phyloP scores from a whole-genome alignment of 208 protist genomes.

The Leishmania tarentolae region DNA sequence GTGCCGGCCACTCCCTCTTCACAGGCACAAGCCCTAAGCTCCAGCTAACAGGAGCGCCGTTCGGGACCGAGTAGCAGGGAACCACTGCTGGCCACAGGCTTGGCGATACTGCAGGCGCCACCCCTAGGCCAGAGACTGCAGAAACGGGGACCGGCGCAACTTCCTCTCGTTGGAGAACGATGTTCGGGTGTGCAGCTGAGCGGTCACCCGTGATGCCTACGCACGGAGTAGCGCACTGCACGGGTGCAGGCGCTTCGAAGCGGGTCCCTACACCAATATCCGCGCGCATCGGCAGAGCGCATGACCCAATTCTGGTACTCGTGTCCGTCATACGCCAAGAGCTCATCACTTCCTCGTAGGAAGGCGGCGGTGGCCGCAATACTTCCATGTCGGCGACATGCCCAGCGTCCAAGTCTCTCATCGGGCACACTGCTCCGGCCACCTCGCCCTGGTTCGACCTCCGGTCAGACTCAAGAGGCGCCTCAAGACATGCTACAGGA shows the following conservation, averaged over 20 bases:
- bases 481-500: neutral
- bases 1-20: neutral
- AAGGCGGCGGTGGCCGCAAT: slow-evolving; percentile 8
- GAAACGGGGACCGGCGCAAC: neutral
- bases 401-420: neutral
- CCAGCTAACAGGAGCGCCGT: neutral
- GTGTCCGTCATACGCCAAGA: neutral
- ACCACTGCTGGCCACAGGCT: neutral
- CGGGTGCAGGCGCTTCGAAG: neutral
- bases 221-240: neutral
- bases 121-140: neutral
- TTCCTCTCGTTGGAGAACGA: neutral
- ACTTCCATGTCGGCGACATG: neutral
- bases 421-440: neutral
- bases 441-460: neutral
- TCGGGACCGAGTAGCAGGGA: neutral
- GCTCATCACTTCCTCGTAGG: slow-evolving; percentile 24
- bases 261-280: slow-evolving; percentile 25
- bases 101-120: neutral
- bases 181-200: neutral
- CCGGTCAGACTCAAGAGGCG: neutral
- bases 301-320: neutral
- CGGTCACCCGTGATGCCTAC: neutral
- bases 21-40: neutral
- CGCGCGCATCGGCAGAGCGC: neutral